These are phyloP conservation scores for Entamoeba invadens DNA, from an alignment of 208 protist genomes.

Conservation along the genomic window DNA sequence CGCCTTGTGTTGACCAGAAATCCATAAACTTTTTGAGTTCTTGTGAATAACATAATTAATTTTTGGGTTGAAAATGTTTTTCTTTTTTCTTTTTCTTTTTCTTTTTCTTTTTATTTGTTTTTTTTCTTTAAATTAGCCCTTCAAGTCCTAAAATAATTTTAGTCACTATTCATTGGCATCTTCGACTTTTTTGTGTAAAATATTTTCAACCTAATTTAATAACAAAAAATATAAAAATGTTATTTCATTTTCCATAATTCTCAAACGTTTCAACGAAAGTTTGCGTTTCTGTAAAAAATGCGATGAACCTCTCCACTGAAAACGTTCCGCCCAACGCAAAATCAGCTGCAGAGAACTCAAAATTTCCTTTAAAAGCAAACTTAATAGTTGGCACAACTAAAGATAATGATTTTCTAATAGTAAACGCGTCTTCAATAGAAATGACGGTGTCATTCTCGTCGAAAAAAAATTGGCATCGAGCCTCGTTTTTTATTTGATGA, in stretches of 20 bases:
- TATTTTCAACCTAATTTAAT: too few species aligned
- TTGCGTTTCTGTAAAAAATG: not conserved
- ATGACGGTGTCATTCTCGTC: not conserved
- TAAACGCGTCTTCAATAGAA: not conserved
- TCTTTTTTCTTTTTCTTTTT: too few species aligned
- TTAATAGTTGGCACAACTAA: not conserved
- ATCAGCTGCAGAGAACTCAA: not conserved
- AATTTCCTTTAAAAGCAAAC: not conserved
- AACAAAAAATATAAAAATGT: too few species aligned
- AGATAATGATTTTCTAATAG: not conserved
- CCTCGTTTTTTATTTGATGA: not conserved
- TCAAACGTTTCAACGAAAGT: too few species aligned
- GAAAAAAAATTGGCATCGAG: not conserved
- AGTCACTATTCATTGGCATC: too few species aligned
- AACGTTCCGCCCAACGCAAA: not conserved
- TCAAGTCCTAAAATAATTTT: too few species aligned
- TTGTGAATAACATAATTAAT: too few species aligned
- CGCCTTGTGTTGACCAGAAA: not conserved
- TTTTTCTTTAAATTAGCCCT: too few species aligned
- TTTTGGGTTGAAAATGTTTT: too few species aligned
- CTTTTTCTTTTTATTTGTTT: too few species aligned
- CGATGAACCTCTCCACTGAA: not conserved
- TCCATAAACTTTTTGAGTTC: not conserved
- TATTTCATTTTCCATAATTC: too few species aligned
- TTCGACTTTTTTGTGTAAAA: too few species aligned